Evolutionary conservation across 257 asterid genomes (phyloP).

Genomic region (Linaria vulgaris): DNA sequence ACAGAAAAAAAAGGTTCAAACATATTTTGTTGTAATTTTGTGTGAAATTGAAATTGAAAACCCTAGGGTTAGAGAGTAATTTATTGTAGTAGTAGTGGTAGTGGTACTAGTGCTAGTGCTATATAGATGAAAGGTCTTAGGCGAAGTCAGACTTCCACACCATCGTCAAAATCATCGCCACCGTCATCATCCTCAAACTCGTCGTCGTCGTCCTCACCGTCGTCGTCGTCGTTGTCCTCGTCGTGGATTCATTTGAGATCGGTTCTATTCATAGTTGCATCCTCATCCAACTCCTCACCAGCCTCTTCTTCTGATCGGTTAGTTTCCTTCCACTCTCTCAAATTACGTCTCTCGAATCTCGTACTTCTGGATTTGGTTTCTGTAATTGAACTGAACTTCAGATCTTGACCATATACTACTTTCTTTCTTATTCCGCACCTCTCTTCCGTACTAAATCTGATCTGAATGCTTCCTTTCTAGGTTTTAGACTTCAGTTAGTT

Average conservation of each 20-base stretch:
- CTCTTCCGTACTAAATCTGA: slow-evolving; percentile 23
- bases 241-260: slow-evolving; percentile 96
- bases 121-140: slow-evolving; percentile 85
- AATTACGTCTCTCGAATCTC: slow-evolving; percentile 22
- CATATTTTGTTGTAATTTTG: slow-evolving; percentile 1
- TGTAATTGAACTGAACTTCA: slow-evolving; percentile 27
- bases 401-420: slow-evolving; percentile 40
- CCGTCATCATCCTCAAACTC: slow-evolving; percentile 58
- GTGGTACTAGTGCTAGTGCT: slow-evolving; percentile 25
- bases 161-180: slow-evolving; percentile 73
- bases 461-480: slow-evolving; percentile 2
- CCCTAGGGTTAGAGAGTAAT: slow-evolving; percentile 60
- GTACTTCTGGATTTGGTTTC: slow-evolving; percentile 3
- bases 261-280: slow-evolving; percentile 73
- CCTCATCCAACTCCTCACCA: slow-evolving; percentile 45
- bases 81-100: no score
- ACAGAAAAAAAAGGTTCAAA: slow-evolving; percentile 6
- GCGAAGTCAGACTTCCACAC: slow-evolving; percentile 83
- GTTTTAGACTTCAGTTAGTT: slow-evolving; percentile 21
- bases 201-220: slow-evolving; percentile 45
- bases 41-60: slow-evolving; percentile 34
- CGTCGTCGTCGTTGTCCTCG: slow-evolving; percentile 39
- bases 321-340: slow-evolving; percentile 37
- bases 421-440: slow-evolving; percentile 18
- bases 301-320: slow-evolving; percentile 83